These are phyloP conservation scores for Penicillium macrosclerotiorum DNA, from an alignment of 495 filamentous ascomycete species.

Conservation along the genomic window DNA sequence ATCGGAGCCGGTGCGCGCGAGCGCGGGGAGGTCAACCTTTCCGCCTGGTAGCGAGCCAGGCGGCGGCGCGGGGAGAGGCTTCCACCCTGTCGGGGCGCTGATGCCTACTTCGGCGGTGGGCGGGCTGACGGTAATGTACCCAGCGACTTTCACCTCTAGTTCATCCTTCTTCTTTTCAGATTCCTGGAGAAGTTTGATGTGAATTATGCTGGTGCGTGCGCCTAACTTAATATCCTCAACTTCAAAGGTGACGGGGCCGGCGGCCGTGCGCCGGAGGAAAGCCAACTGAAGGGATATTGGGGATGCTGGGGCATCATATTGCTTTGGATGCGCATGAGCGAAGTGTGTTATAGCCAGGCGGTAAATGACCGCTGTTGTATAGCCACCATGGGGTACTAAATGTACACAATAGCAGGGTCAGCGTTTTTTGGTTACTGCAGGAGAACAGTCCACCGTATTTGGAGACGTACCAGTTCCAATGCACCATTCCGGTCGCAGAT, in stretches of 20 bases:
- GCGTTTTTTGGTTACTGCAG: not conserved
- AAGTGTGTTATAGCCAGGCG: constrained; percentile 62
- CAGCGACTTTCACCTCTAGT: constrained; percentile 58
- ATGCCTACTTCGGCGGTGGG: constrained; percentile 57
- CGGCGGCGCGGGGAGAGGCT: constrained; percentile 43
- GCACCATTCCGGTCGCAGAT: constrained; percentile 63
- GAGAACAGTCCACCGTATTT: not conserved
- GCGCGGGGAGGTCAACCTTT: constrained; percentile 20
- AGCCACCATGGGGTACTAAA: constrained; percentile 81
- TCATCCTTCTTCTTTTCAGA: constrained; percentile 20
- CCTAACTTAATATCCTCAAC: constrained; percentile 75
- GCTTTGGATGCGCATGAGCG: constrained; percentile 55
- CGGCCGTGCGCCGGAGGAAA: constrained; percentile 67
- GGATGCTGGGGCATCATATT: constrained; percentile 59
- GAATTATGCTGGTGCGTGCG: constrained; percentile 64
- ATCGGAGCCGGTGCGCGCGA: constrained; percentile 39
- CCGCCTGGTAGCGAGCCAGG: constrained; percentile 28
- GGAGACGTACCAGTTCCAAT: constrained; percentile 67
- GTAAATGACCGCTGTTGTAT: constrained; percentile 65
- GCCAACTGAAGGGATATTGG: constrained; percentile 64
- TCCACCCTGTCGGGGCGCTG: constrained; percentile 52
- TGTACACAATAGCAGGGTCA: not conserved
- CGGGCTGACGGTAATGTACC: constrained; percentile 67
- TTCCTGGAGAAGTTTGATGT: constrained; percentile 59
- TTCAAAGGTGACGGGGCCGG: constrained; percentile 59